Conservation (phyloP, 139 green algal genomes). For the Asterochloris erici region DNA sequence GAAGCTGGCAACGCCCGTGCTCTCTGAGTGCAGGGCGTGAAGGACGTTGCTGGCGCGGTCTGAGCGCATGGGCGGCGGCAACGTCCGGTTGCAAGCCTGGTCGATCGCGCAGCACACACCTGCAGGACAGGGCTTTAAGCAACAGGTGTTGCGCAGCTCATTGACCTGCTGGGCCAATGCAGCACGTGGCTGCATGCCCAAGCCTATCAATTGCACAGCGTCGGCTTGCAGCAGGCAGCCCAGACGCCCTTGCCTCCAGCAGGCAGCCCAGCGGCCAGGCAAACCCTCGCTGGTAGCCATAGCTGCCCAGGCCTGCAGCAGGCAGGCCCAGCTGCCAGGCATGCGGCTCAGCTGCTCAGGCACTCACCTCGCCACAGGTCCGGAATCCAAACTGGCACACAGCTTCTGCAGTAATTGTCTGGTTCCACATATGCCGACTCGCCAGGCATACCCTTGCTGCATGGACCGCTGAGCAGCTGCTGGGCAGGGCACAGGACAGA, state of each 20-base stretch:
- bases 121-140: constrained; percentile 12
- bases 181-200: background rate
- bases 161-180: background rate
- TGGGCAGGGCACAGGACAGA: no score
- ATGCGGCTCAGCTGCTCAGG: no score
- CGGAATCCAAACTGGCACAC: no score
- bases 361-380: no score
- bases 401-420: no score
- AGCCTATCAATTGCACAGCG: background rate
- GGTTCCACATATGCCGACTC: no score
- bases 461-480: no score
- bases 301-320: no score
- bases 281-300: no score
- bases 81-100: constrained; percentile 17
- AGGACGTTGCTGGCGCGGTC: constrained; percentile 31
- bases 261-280: background rate
- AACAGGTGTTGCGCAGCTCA: background rate
- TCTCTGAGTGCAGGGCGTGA: constrained; percentile 38
- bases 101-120: constrained; percentile 34
- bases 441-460: no score
- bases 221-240: background rate
- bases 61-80: constrained; percentile 31
- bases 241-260: background rate
- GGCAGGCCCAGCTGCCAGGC: no score
- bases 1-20: constrained; percentile 42